phyloP scores from a whole-genome alignment of 352 stramenopile genomes.

The Pythium chondricola region DNA sequence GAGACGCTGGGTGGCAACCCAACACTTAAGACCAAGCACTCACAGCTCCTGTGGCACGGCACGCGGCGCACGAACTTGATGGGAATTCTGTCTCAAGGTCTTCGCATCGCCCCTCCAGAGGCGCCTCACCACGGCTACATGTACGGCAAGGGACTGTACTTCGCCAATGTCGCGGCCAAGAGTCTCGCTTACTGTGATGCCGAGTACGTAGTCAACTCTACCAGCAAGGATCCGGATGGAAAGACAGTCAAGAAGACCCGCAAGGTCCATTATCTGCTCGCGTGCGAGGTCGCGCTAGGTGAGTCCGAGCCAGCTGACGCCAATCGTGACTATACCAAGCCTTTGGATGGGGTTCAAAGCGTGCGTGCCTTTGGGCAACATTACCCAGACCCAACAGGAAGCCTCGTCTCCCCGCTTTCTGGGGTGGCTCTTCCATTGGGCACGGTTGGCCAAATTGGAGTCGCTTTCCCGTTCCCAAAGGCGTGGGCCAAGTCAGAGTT shows the following conservation, averaged over 20 bases:
- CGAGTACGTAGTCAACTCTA: slow-evolving; percentile 39
- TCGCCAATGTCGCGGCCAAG: slow-evolving; percentile 73
- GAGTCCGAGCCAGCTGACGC: slow-evolving; percentile 26
- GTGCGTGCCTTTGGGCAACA: slow-evolving; percentile 46
- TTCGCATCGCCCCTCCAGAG: slow-evolving; percentile 83
- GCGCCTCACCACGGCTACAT: slow-evolving; percentile 74
- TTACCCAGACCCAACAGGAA: slow-evolving; percentile 37
- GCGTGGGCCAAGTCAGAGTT: slow-evolving; percentile 53
- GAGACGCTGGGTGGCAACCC: slow-evolving; percentile 33
- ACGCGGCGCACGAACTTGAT: slow-evolving; percentile 80
- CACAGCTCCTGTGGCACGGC: slow-evolving; percentile 80
- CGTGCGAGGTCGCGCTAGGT: slow-evolving; percentile 67
- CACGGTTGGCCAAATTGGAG: slow-evolving; percentile 34
- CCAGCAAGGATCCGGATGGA: slow-evolving; percentile 21
- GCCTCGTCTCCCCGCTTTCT: slow-evolving; percentile 47
- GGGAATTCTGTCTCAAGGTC: slow-evolving; percentile 77
- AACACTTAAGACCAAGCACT: slow-evolving; percentile 30
- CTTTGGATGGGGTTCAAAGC: slow-evolving; percentile 49
- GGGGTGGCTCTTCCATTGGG: slow-evolving; percentile 49
- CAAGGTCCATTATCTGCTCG: slow-evolving; percentile 61
- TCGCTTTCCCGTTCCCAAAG: slow-evolving; percentile 28
- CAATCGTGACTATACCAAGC: slow-evolving; percentile 15
- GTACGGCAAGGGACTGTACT: slow-evolving; percentile 86
- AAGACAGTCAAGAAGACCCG: slow-evolving; percentile 36
- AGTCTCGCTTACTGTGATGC: slow-evolving; percentile 68